Base-by-base conservation (phyloP, 169 alveolate genomes). In the Amoebophrya sp. region DNA sequence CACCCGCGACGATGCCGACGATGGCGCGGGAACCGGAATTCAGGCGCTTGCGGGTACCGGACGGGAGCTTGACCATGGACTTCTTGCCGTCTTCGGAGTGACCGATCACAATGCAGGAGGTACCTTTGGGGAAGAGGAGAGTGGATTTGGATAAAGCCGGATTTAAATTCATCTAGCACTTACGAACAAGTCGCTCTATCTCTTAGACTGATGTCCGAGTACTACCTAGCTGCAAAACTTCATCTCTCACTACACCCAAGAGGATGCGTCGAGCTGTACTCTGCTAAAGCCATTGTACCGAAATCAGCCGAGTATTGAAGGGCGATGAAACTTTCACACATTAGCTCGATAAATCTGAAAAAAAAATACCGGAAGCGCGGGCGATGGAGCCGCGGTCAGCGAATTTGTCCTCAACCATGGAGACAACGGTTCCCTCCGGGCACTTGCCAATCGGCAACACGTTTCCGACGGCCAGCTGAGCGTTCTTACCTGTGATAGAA, bases 301-400 rank as follows among this genome's bases (percentile, higher is more conserved):
- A n/a, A n/a, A n/a, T 23, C 77, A 53, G 12, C 12, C 23, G 77
- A 53, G 12, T 23, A 14, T 53, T 53, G 12, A 14, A 23, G 77
- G 77, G 77, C 12, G 77, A 14, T 53, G n/a, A 12, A 53, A 23
- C n/a, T 23, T 53, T 53, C 77, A 12, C 77, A 53, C n/a, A 12
- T 12, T 14, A 14, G n/a, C 12, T 23, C 47, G 89, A 89, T 39
- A 90, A 89, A 33, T 66, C 92, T 90, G 77, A 66, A 77, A 89
- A 90, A n/a, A 90, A 90, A 12, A 90, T 96, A 91, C 99, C 99
- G 25, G 99, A 97, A 25, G 99, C 97, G 93, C 98, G 98, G 25
- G 99, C 99, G 93, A 98, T 94, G 18, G 98, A 92, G n/a, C 99
- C 99, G 94, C 99, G 97, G 94, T 99, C 99, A 40, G 99, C 99